Percentiles rank a stretch among this genome's conserved stretches.
Evolutionary conservation across 2,329 filamentous ascomycete species (phyloP).

Genomic region (Penicillium sp.): DNA sequence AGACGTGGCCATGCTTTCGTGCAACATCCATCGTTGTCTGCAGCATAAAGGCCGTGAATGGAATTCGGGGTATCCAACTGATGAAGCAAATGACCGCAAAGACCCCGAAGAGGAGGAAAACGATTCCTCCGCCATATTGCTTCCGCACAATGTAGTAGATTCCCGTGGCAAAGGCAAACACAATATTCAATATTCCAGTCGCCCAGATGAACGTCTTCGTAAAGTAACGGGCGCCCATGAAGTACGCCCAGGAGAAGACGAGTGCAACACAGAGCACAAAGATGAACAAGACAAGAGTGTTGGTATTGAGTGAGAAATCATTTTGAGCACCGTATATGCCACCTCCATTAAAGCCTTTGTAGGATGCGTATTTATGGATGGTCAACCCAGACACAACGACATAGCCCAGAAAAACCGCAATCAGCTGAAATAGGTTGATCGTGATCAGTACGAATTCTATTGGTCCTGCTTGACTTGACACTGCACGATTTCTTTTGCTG

Average conservation of each 20-base stretch:
- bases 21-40: constrained; percentile 79
- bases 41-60: constrained; percentile 85
- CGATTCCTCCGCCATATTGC: constrained; percentile 79
- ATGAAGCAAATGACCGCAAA: constrained; percentile 80
- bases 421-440: constrained; percentile 46
- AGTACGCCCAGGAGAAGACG: constrained; percentile 69
- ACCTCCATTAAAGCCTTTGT: constrained; percentile 58
- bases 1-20: constrained; percentile 78
- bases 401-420: constrained; percentile 66
- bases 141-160: constrained; percentile 74
- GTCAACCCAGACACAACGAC: constrained; percentile 68
- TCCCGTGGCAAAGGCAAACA: constrained; percentile 76
- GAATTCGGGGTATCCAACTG: constrained; percentile 83
- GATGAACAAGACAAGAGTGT: constrained; percentile 78
- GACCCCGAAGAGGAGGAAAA: constrained; percentile 75
- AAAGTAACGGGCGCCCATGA: constrained; percentile 67
- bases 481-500: too few relatives aligned
- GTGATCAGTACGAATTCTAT: background rate
- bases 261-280: constrained; percentile 71
- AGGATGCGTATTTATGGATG: constrained; percentile 66
- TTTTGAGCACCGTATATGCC: constrained; percentile 68
- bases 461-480: background rate
- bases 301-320: constrained; percentile 66
- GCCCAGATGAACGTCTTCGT: constrained; percentile 92
- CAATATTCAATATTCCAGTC: constrained; percentile 80